These are phyloP conservation scores for Neurospora sp. DNA, from an alignment of 495 filamentous ascomycete species.

Conservation along the genomic window DNA sequence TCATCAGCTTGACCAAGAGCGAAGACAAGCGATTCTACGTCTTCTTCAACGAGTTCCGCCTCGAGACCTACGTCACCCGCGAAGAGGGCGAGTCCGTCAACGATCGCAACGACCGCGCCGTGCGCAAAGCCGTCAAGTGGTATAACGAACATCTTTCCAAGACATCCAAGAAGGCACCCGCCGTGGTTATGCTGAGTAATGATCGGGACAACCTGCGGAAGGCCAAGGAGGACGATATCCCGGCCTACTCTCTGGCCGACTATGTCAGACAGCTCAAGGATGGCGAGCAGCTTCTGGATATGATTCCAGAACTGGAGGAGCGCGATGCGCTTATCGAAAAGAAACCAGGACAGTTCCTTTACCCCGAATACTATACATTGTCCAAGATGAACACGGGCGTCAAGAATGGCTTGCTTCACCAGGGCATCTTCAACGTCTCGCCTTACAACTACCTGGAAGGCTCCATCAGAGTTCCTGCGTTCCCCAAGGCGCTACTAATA, in stretches of 20 bases:
- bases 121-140: constrained; percentile 79
- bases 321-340: constrained; percentile 50
- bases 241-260: constrained; percentile 53
- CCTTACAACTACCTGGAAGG: constrained; percentile 97
- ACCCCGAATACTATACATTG: constrained; percentile 69
- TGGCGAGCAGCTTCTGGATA: constrained; percentile 77
- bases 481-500: constrained; percentile 78
- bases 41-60: constrained; percentile 96
- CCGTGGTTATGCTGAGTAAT: constrained; percentile 87
- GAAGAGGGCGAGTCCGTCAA: constrained; percentile 80
- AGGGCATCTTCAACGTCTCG: constrained; percentile 91
- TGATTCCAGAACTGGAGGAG: constrained; percentile 74
- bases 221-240: constrained; percentile 64
- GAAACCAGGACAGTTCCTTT: constrained; percentile 59
- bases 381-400: constrained; percentile 95
- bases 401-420: constrained; percentile 75
- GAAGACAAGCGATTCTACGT: constrained; percentile 96
- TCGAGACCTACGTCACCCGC: constrained; percentile 77
- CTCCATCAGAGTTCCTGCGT: constrained; percentile 76
- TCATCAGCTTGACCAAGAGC: constrained; percentile 80
- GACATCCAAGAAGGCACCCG: constrained; percentile 51
- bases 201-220: constrained; percentile 81
- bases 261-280: constrained; percentile 81
- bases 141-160: constrained; percentile 69
- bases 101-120: constrained; percentile 89